Conservation (phyloP, 2,329 filamentous ascomycete genomes). For the Fusarium sambucinum region DNA sequence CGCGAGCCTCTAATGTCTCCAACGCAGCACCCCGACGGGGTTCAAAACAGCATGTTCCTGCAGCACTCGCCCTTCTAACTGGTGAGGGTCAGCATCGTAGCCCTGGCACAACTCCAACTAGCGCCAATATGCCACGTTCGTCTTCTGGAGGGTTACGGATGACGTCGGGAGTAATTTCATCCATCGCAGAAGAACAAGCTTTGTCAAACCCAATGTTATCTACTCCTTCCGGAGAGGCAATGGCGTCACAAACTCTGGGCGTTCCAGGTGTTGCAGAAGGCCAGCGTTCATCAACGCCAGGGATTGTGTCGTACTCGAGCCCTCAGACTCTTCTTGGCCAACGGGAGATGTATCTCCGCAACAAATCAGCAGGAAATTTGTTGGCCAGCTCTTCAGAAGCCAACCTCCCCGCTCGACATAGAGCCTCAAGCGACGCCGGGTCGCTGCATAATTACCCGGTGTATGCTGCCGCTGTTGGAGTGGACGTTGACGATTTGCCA, state of each 20-base stretch:
- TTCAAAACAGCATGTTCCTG: conserved; percentile 43
- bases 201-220: conserved; percentile 25
- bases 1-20: conserved; percentile 46
- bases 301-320: conserved; percentile 63
- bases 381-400: conserved; percentile 46
- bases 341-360: conserved; percentile 66
- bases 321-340: conserved; percentile 68
- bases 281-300: conserved; percentile 54
- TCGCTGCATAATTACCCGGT: conserved; percentile 55
- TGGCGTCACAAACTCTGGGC: conserved; percentile 28
- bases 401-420: conserved; percentile 45
- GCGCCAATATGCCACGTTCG: conserved; percentile 36
- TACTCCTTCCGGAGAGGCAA: conserved; percentile 33
- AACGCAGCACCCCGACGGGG: conserved; percentile 28
- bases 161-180: conserved; percentile 51
- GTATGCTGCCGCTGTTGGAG: conserved; percentile 48
- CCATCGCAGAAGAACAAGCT: conserved; percentile 60
- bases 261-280: conserved; percentile 43
- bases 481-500: conserved; percentile 75
- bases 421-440: conserved; percentile 57
- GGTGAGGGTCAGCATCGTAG: conserved; percentile 42
- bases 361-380: conserved; percentile 61
- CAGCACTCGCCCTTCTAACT: conserved; percentile 44
- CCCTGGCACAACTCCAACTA: conserved; percentile 39
- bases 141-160: conserved; percentile 45